A percentile compares a stretch with the other conserved stretches of the same genome.
Evolutionary conservation across 805 yeast species (phyloP).

Genomic region (Clavispora asparagi): DNA sequence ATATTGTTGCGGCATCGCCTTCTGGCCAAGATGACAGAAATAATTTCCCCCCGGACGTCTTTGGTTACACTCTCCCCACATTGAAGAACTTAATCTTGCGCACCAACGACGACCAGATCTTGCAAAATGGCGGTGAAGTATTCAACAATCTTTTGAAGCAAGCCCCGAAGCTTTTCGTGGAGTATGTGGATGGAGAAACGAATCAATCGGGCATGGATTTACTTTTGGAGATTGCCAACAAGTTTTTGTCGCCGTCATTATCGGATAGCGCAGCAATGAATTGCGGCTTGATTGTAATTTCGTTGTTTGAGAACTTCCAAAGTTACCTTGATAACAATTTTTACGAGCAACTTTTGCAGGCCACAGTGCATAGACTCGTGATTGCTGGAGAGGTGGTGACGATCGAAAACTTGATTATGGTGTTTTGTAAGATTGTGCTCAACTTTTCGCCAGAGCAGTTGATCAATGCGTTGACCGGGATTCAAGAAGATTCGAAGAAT

Average conservation of each 20-base stretch:
- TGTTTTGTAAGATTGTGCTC: slow-evolving; percentile 67
- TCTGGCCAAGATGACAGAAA: slow-evolving; percentile 5
- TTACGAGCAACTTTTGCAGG: slow-evolving; percentile 58
- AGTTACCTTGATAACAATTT: slow-evolving; percentile 33
- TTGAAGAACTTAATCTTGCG: slow-evolving; percentile 35
- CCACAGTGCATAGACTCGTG: slow-evolving; percentile 63
- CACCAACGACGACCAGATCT: slow-evolving; percentile 68
- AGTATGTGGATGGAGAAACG: slow-evolving; percentile 27
- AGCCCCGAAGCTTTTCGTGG: slow-evolving; percentile 29
- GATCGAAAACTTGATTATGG: slow-evolving; percentile 68
- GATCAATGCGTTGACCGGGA: slow-evolving; percentile 49
- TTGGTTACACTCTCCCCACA: slow-evolving; percentile 39
- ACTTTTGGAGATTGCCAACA: slow-evolving; percentile 60
- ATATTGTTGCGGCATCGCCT: slow-evolving; percentile 45
- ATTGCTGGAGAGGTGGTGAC: slow-evolving; percentile 67
- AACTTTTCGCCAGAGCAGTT: slow-evolving; percentile 55
- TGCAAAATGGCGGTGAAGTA: slow-evolving; percentile 74
- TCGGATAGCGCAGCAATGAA: slow-evolving; percentile 80
- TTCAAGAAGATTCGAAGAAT: slow-evolving; percentile 21
- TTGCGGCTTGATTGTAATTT: slow-evolving; percentile 61
- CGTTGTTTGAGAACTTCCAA: slow-evolving; percentile 51
- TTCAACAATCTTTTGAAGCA: slow-evolving; percentile 54
- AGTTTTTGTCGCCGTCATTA: slow-evolving; percentile 63
- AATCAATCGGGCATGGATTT: slow-evolving; percentile 45
- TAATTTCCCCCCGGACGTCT: slow-evolving; percentile 34